phyloP scores from a whole-genome alignment of 768 basidiomycete genomes.

The Lactifluus hygrophoroides region DNA sequence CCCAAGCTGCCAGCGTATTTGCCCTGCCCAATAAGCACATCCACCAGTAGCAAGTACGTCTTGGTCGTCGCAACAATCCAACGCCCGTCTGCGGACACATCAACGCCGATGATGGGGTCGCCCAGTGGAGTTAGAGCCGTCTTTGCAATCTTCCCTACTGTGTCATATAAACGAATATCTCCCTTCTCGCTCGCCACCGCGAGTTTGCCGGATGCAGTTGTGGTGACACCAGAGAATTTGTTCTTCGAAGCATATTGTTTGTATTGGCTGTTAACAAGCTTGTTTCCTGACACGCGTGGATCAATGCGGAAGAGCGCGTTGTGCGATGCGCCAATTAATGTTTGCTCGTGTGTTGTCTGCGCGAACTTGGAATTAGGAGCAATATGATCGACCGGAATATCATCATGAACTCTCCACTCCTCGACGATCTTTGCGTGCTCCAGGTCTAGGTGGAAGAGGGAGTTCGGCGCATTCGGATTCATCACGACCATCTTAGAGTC shows the following conservation, averaged over 20 bases:
- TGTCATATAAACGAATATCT: slow-evolving; percentile 90
- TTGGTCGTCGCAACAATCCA: slow-evolving; percentile 95
- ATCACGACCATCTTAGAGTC: slow-evolving; percentile 92
- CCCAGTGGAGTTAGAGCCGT: slow-evolving; percentile 93
- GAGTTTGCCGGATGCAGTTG: slow-evolving; percentile 77
- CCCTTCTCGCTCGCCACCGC: slow-evolving; percentile 96
- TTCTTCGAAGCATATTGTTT: slow-evolving; percentile 96
- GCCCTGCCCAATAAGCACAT: slow-evolving; percentile 90
- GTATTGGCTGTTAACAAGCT: slow-evolving; percentile 89
- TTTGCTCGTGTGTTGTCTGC: slow-evolving; percentile 86
- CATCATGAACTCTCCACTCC: slow-evolving; percentile 96
- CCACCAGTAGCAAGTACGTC: slow-evolving; percentile 88
- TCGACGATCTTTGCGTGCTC: slow-evolving; percentile 94
- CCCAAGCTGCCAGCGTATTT: slow-evolving; percentile 74
- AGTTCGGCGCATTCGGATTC: slow-evolving; percentile 72
- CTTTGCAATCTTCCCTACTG: slow-evolving; percentile 98
- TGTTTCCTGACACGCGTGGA: slow-evolving; percentile 84
- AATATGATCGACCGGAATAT: slow-evolving; percentile 79
- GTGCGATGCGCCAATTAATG: slow-evolving; percentile 85
- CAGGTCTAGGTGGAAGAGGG: slow-evolving; percentile 86
- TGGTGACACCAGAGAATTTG: slow-evolving; percentile 87
- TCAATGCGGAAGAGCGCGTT: slow-evolving; percentile 98
- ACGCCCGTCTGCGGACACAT: slow-evolving; percentile 88
- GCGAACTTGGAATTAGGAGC: slow-evolving; percentile 93
- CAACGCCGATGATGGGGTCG: slow-evolving; percentile 90